Evolutionary conservation across 805 yeast genomes (phyloP), one percentile per base, ranked within the genome.

Genomic region (Deakozyma indianensis): DNA sequence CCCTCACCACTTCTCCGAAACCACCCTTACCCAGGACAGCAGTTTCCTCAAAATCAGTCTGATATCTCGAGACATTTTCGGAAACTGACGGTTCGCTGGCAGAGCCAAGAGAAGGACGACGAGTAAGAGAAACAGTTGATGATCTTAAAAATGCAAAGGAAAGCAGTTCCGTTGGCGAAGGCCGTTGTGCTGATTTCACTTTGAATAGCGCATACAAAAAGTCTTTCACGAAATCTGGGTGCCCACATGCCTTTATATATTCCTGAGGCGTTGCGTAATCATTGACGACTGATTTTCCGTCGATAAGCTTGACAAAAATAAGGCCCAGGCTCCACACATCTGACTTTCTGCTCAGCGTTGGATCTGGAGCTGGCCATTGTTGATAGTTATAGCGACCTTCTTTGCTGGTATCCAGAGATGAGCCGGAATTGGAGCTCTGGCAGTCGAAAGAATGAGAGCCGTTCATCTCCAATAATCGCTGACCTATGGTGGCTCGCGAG

Each of bases 1-100:
- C 97, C 56, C 90, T 88, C n/a, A 92, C 96, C 5, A 92, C 99
- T 61, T 92, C 96, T 3, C 99, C 99, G 64, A 83, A 92, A 0
- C 94, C 99, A 35, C 99, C 99, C 53, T 79, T 77, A 1, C 99
- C 99, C 5, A 92, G 64, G 20, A 80, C 76, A 0, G 90, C 92
- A 41, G 86, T 83, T 58, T 92, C 98, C 61, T 92, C 98, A 62
- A 94, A 92, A 59, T 92, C 99, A 50, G 88, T 77, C 2, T 79
- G 83, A 58, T 90, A 92, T 51, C 98, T 70, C 0, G 95, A 86
- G 47, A n/a, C 38, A 32, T 32, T 32, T 32, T 32, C 38, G 38
- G 7, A n/a, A 9, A 32, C 11, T 11, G 11, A 7, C 11, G 4
- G 7, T 7, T n/a, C 38, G 38, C 18, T n/a, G 5, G 18, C 38